These are phyloP conservation scores for Erigeron philadelphicus DNA, from an alignment of 140 eudicot species.

Conservation along the genomic window DNA sequence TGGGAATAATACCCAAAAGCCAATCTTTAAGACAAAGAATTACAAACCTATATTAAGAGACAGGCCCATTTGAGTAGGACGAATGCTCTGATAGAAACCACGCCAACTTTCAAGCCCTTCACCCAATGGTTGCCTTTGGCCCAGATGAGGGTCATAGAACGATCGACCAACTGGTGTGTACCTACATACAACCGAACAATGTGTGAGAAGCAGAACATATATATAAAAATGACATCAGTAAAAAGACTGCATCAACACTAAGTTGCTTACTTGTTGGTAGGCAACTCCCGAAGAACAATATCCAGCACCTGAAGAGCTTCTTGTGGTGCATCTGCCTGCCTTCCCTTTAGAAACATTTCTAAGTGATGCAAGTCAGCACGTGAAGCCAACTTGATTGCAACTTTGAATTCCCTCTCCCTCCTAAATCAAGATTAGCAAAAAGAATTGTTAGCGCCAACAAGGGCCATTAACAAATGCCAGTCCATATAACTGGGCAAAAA, in stretches of 20 bases:
- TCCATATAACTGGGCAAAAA: constrained; percentile 8
- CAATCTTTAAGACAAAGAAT: neutral
- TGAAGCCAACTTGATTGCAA: constrained; percentile 83
- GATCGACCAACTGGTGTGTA: constrained; percentile 82
- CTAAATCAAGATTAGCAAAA: constrained; percentile 28
- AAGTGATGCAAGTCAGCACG: constrained; percentile 85
- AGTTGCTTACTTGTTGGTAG: constrained; percentile 49
- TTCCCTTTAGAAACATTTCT: constrained; percentile 73
- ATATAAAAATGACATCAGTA: neutral
- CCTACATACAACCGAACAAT: constrained; percentile 32
- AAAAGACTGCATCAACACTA: neutral
- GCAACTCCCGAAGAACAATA: constrained; percentile 85
- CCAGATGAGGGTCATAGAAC: constrained; percentile 71
- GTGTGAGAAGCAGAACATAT: neutral
- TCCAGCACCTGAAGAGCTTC: constrained; percentile 92
- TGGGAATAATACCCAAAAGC: neutral
- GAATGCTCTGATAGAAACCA: constrained; percentile 92
- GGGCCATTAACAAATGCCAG: neutral
- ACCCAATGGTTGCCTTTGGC: constrained; percentile 75
- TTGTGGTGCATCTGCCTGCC: constrained; percentile 91
- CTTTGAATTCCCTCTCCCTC: constrained; percentile 77
- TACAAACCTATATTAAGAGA: constrained; percentile 74
- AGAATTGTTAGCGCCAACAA: constrained; percentile 7
- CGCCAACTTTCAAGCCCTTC: constrained; percentile 96
- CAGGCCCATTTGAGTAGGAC: constrained; percentile 96